Conservation (phyloP, 352 stramenopile species). For the Phytopythium ostracodes region DNA sequence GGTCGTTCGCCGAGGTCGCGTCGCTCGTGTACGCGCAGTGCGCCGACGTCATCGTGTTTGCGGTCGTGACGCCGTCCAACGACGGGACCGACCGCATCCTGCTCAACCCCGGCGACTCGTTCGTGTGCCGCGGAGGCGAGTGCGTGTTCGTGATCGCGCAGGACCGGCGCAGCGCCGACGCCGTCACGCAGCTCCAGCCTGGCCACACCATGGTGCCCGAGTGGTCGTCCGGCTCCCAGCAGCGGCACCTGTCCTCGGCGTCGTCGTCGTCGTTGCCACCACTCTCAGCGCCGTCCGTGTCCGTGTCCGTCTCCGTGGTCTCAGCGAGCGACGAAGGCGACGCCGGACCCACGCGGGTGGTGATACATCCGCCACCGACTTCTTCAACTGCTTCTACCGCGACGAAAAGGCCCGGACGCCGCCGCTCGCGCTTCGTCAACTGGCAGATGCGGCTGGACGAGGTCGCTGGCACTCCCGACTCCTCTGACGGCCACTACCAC, state of each 20-base stretch:
- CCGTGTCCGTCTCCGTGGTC: slow-evolving; percentile 1
- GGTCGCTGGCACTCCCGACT: neutral
- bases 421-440: slow-evolving; percentile 30
- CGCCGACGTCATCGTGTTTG: slow-evolving; percentile 75
- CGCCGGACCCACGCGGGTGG: neutral
- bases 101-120: slow-evolving; percentile 76
- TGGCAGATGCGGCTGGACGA: slow-evolving; percentile 19
- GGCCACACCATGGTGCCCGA: slow-evolving; percentile 11
- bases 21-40: slow-evolving; percentile 75
- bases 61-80: slow-evolving; percentile 24
- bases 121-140: slow-evolving; percentile 63
- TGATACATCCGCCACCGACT: neutral
- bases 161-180: slow-evolving; percentile 46
- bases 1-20: slow-evolving; percentile 77
- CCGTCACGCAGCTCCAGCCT: slow-evolving; percentile 25
- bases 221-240: slow-evolving; percentile 12
- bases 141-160: slow-evolving; percentile 73
- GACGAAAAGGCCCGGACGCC: slow-evolving; percentile 6
- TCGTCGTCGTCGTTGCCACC: neutral
- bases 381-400: neutral
- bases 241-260: neutral
- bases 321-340: neutral
- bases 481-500: neutral
- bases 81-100: slow-evolving; percentile 44
- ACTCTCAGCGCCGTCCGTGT: neutral